phyloP scores from a whole-genome alignment of 2,329 filamentous ascomycete species.

The Calonectria montana region DNA sequence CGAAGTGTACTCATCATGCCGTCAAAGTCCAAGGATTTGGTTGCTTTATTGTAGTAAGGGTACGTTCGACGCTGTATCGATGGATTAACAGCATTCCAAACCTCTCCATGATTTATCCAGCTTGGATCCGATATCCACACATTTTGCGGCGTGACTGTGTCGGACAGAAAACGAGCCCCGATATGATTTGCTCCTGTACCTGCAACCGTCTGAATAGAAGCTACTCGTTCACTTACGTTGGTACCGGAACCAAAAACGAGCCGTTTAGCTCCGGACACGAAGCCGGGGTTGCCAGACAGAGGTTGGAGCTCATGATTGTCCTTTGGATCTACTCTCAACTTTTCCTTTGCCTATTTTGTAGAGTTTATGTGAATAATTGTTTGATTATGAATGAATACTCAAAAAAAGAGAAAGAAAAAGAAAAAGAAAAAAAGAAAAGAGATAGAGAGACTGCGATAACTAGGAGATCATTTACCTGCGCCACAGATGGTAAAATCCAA shows the following conservation, averaged over 20 bases:
- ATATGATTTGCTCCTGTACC: slow-evolving; percentile 51
- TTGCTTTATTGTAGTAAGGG: slow-evolving; percentile 45
- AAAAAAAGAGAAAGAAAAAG: background rate
- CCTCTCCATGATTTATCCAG: slow-evolving; percentile 62
- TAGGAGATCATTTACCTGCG: slow-evolving; percentile 70
- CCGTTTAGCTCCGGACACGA: slow-evolving; percentile 36
- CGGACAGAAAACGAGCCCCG: slow-evolving; percentile 41
- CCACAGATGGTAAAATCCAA: slow-evolving; percentile 91
- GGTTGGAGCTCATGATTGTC: slow-evolving; percentile 95
- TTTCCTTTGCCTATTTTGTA: slow-evolving; percentile 78
- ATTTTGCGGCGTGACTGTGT: slow-evolving; percentile 31
- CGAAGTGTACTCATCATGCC: slow-evolving; percentile 42
- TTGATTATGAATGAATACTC: background rate
- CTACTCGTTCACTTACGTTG: background rate
- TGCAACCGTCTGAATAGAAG: slow-evolving; percentile 50
- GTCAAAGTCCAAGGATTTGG: slow-evolving; percentile 43
- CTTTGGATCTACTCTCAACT: slow-evolving; percentile 76
- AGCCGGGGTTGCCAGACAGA: slow-evolving; percentile 6
- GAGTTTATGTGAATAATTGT: background rate
- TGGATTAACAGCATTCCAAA: slow-evolving; percentile 43
- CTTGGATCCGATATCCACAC: slow-evolving; percentile 45
- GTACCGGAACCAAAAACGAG: background rate
- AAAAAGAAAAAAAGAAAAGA: background rate
- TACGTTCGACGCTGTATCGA: slow-evolving; percentile 38
- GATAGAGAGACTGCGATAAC: too few relatives aligned